Base-by-base conservation (phyloP, 192 early-diverging fungal species). In the Rhizoclosmatium sp. region DNA sequence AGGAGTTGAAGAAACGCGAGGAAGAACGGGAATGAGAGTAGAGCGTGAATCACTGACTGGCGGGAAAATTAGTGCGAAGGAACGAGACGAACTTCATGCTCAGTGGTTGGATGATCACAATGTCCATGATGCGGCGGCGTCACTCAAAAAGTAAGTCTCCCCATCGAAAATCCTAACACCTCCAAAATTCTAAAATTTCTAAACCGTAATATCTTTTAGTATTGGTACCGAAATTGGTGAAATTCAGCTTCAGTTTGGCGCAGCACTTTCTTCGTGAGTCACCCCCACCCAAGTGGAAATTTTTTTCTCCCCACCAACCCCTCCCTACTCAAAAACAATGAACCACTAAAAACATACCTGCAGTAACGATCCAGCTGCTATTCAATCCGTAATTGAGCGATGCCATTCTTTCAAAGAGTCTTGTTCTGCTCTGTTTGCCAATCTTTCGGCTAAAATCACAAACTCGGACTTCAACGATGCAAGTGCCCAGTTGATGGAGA, bases 161-260 rank as follows among this genome's bases (percentile, higher is more conserved):
- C 31, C 31, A 31, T 31, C 31, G 31, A 31, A 31, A 31, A 31
- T 31, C 31, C 31, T 0, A 31, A 31, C 31, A 31, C 31, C 31
- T 31, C 31, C 31, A 31, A 31, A 31, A 31, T 31, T 31, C 31
- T 31, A 31, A 31, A 31, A 31, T 31, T 31, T 31, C 31, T 31
- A 31, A 31, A 31, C 31, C 31, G 31, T 31, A 16, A 12, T 69
- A 42, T 10, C 45, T 14, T 47, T 7, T 47, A 69, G 67, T 47
- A 45, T 69, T 21, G 67, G 21, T 69, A 10, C 12, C 7, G 67
- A 69, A 69, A 69, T 69, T 69, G 44, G 67, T 0, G 42, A 69
- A 69, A 69, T 69, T 45, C 67, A 69, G 46, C 7, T 21, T 23
- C 31, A 69, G 19, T 69, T 69, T 69, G 39, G 40, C 10, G 39